Base-by-base conservation (phyloP, 495 filamentous ascomycete genomes). In the Aspergillus sparsus region DNA sequence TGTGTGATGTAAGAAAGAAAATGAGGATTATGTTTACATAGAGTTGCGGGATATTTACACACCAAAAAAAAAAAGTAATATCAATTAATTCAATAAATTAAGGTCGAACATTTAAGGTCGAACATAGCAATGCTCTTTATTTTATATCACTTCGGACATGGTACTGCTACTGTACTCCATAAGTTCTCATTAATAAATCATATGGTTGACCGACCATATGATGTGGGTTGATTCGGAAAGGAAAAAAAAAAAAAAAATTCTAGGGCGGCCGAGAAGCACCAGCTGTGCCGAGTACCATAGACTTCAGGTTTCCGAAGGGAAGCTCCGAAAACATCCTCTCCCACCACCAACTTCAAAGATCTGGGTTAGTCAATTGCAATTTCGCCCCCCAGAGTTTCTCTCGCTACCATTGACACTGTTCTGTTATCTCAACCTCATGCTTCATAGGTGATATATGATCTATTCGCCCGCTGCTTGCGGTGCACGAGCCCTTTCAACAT, bases 231-330 rank as follows among this genome's bases (percentile, higher is more conserved):
- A 71, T 60, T 58, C 54, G 61, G 44, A 42, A 27, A 12, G 34
- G 8, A 27, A 18, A 15, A 18, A 36, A 62, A 46, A 41, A 39
- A 37, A 39, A 7, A 16, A 47, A 21, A 9, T 47, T 16, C 32
- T 64, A 62, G 71, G 69, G 72, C 21, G 41, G 49, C 57, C 66
- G 64, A 41, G 27, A 72, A 42, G n/a, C 35, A 41, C 71, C 69
- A 62, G 60, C 8, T n/a, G 37, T 47, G 65, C 51, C 13, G 37
- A 21, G 35, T 15, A 0, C 36, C 58, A 49, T 62, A 63, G 64
- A 65, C 21, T 27, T 27, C 21, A 27, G 21, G 53, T 64, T 68
- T 62, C 63, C 61, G 55, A 44, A 39, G 15, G 42, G 42, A 47
- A 42, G 21, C 54, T 18, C 49, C 34, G 52, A 51, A 58, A 59